Base-by-base conservation (phyloP, 352 stramenopile genomes). In the Peronospora farinosa region DNA sequence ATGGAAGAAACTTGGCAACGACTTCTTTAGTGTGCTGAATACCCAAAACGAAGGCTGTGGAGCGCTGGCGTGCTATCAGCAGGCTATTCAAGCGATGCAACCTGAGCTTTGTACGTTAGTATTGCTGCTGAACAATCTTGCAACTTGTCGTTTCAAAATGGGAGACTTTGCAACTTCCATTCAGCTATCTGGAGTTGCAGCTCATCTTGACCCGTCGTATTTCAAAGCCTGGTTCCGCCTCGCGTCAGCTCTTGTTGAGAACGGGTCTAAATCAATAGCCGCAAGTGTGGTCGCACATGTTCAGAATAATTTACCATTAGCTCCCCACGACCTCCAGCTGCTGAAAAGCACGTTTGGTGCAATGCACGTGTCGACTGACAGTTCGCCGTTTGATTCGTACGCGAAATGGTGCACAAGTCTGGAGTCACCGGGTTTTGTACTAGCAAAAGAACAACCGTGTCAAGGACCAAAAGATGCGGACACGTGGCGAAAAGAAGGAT, bases 1-100 rank as follows among this genome's bases (percentile, higher is more conserved):
- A 3, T 69, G 60, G 51, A 65, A 62, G 17, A 42, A 58, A 23
- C 46, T 69, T 16, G 60, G 55, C 3, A 69, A 69, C 25, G 31
- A 65, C 2, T 69, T 50, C 19, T 69, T 62, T 16, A 32, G 25
- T 23, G 36, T 28, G 3, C 21, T 62, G 5, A 57, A 50, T 37
- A 13, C 12, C 2, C 33, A 37, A 44, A 64, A 64, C 13, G 13
- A 43, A 38, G 59, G 53, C 2, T 9, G 38, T 15, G 59, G 59
- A 2, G 39, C 59, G 8, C 10, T 63, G 3, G 45, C 47, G 4
- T 67, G 59, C 16, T 63, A 63, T 36, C 48, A 63, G 11, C 43
- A 44, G 0, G 54, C 59, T n/a, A 23, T 67, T 3, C 2, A 56
- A 40, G 6, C 11, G 2, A 47, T 39, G 7, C n/a, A 57, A 47